phyloP scores from a whole-genome alignment of 2,329 filamentous ascomycete genomes.

The Didymella keratinophila region DNA sequence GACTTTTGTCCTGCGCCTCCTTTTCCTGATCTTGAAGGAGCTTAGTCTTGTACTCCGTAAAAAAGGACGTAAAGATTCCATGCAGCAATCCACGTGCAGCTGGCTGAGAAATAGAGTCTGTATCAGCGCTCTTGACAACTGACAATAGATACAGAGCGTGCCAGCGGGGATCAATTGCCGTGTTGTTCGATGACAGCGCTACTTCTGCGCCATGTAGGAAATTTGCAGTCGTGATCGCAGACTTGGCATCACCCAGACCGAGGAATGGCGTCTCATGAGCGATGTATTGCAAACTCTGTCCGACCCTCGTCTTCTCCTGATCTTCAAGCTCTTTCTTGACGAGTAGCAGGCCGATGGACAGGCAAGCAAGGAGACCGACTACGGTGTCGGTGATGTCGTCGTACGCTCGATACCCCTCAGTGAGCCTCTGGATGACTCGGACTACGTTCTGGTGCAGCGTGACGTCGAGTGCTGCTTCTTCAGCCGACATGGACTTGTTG shows the following conservation, averaged over 20 bases:
- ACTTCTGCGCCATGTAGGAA: slow-evolving; percentile 31
- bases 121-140: slow-evolving; percentile 38
- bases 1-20: slow-evolving; percentile 74
- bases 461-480: slow-evolving; percentile 41
- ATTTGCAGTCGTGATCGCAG: slow-evolving; percentile 25
- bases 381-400: slow-evolving; percentile 84
- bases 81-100: slow-evolving; percentile 60
- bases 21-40: slow-evolving; percentile 79
- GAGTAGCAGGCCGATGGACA: slow-evolving; percentile 78
- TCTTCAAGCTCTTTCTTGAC: slow-evolving; percentile 33
- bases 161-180: slow-evolving; percentile 46
- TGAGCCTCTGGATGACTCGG: slow-evolving; percentile 74
- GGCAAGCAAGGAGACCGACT: slow-evolving; percentile 78
- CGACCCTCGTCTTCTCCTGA: slow-evolving; percentile 21
- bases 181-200: slow-evolving; percentile 29
- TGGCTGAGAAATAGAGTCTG: slow-evolving; percentile 18
- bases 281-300: slow-evolving; percentile 37
- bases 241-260: slow-evolving; percentile 25
- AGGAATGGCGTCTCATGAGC: slow-evolving; percentile 45
- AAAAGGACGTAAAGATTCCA: slow-evolving; percentile 74
- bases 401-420: slow-evolving; percentile 76
- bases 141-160: slow-evolving; percentile 43
- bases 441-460: slow-evolving; percentile 64
- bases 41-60: slow-evolving; percentile 79
- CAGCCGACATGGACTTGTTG: slow-evolving; percentile 30